Conservation (phyloP, 2,329 filamentous ascomycete genomes). For the Paramyrothecium sp. region DNA sequence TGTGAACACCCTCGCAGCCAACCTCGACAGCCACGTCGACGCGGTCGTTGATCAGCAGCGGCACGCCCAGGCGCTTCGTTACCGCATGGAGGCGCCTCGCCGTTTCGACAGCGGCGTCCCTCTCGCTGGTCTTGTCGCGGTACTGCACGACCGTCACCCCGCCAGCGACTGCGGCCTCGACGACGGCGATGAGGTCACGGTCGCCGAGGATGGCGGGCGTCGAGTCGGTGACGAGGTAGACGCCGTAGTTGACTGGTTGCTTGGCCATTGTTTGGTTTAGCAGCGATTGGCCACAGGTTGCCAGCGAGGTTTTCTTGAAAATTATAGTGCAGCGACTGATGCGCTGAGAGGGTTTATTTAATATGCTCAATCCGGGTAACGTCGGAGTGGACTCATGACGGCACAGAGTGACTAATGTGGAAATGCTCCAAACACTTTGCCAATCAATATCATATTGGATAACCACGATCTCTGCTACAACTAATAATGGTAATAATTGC, state of each 20-base stretch:
- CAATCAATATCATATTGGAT: neutral
- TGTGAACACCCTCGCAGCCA: constrained; percentile 87
- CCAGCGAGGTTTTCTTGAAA: no score
- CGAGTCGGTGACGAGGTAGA: constrained; percentile 93
- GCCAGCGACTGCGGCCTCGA: constrained; percentile 72
- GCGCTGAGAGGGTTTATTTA: neutral
- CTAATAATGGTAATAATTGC: neutral
- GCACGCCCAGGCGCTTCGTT: constrained; percentile 66
- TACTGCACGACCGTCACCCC: constrained; percentile 88
- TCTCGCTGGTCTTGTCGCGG: constrained; percentile 82
- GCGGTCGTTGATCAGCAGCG: constrained; percentile 89
- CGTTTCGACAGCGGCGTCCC: constrained; percentile 66
- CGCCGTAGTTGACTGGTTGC: constrained; percentile 64
- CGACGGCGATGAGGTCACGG: constrained; percentile 68
- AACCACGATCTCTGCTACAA: neutral
- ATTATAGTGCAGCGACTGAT: neutral
- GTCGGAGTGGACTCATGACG: neutral
- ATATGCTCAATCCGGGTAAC: neutral
- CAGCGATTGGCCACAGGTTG: neutral
- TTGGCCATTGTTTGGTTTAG: constrained; percentile 13
- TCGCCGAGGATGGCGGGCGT: constrained; percentile 78
- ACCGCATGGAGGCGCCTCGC: constrained; percentile 70
- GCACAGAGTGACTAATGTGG: neutral
- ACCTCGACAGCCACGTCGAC: constrained; percentile 85
- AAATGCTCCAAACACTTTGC: neutral